These are phyloP conservation scores for Pichia insulana DNA, from an alignment of 805 yeast species.

Conservation along the genomic window DNA sequence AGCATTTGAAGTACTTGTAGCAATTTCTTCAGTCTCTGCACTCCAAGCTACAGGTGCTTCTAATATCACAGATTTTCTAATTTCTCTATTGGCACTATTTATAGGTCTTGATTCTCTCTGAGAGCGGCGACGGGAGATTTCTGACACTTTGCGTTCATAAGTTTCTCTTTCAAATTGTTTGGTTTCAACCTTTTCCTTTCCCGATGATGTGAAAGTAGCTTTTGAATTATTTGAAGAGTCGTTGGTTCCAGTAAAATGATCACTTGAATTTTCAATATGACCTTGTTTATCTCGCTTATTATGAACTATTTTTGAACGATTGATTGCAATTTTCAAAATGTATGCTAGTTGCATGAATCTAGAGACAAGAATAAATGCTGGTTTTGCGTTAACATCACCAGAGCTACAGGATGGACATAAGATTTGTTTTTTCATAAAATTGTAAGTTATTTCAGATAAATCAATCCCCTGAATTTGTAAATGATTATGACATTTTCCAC, in stretches of 20 bases:
- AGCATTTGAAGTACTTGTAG: not conserved
- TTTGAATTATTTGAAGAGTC: not conserved
- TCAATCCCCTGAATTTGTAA: conserved; percentile 2
- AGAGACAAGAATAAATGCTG: conserved; percentile 56
- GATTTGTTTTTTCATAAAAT: conserved; percentile 29
- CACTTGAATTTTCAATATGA: conserved; percentile 3
- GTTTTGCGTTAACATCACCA: conserved; percentile 37
- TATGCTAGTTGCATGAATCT: conserved; percentile 67
- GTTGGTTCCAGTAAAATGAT: not conserved
- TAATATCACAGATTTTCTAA: conserved; percentile 56
- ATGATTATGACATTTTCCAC: conserved; percentile 43
- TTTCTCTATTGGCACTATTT: conserved; percentile 46
- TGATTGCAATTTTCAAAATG: conserved; percentile 74
- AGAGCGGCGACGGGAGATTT: conserved; percentile 68
- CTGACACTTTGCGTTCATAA: conserved; percentile 64
- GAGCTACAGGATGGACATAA: conserved; percentile 59
- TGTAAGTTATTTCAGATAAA: conserved; percentile 38
- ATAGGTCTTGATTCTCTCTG: conserved; percentile 54
- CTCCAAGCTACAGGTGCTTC: conserved; percentile 49
- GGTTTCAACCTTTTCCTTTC: not conserved
- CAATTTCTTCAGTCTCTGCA: conserved; percentile 22
- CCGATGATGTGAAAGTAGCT: not conserved
- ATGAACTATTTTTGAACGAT: conserved; percentile 62
- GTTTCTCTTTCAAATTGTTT: conserved; percentile 29
- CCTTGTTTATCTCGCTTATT: conserved; percentile 16